Evolutionary conservation across 495 filamentous ascomycete genomes (phyloP).

Genomic region (Annulohypoxylon maeteangense): DNA sequence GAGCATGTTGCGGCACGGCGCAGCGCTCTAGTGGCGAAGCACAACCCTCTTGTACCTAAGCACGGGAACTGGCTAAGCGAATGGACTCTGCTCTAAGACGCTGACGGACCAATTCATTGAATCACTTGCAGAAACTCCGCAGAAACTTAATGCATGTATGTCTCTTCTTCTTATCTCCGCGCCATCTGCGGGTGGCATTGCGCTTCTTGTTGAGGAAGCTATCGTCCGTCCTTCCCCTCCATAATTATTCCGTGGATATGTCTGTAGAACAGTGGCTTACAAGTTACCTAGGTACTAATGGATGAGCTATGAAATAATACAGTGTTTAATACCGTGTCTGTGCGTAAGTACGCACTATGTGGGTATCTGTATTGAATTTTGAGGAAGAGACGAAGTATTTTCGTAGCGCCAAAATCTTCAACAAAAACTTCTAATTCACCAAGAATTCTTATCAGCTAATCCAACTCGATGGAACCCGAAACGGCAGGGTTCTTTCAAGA

Average conservation of each 20-base stretch:
- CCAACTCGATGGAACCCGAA: constrained; percentile 42
- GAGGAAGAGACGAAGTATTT: background rate
- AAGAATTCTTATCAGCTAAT: background rate
- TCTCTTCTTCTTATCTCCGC: background rate
- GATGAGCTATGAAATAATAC: background rate
- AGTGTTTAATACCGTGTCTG: background rate
- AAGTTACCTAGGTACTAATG: background rate
- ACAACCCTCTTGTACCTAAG: background rate
- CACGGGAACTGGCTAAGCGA: background rate
- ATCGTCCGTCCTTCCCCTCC: background rate
- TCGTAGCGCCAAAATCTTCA: constrained; percentile 1
- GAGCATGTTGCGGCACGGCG: background rate
- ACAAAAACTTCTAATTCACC: background rate
- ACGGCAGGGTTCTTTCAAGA: constrained; percentile 75
- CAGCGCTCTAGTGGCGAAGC: background rate
- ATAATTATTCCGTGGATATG: background rate
- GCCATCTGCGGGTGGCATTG: background rate
- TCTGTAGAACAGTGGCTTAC: too few species aligned
- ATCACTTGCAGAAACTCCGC: background rate
- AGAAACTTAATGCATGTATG: too few species aligned
- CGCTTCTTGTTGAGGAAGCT: background rate
- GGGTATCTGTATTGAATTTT: background rate
- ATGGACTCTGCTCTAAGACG: background rate
- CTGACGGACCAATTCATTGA: background rate
- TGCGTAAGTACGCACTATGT: background rate